Evolutionary conservation across 2,329 filamentous ascomycete species (phyloP).

Genomic region (Simplicillium aogashimaense): DNA sequence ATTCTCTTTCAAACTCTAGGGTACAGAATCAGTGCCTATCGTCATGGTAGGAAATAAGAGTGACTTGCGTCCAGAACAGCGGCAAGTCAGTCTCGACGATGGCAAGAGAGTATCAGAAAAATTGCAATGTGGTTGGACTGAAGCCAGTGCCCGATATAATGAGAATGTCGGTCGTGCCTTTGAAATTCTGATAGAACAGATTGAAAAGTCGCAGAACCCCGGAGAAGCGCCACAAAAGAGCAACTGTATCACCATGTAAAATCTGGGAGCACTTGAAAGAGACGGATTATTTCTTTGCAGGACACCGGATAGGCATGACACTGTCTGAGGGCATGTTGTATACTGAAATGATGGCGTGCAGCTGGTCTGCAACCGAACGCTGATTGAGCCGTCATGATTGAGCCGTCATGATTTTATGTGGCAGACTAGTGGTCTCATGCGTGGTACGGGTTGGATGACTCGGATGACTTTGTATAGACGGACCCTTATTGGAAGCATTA

Average conservation of each 20-base stretch:
- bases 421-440: too few relatives aligned
- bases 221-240: constrained; percentile 69
- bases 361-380: too few relatives aligned
- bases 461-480: too few relatives aligned
- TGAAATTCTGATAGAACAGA: constrained; percentile 86
- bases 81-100: constrained; percentile 79
- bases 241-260: constrained; percentile 80
- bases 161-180: constrained; percentile 90
- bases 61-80: constrained; percentile 84
- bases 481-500: too few relatives aligned
- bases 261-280: not conserved
- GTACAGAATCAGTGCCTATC: constrained; percentile 84
- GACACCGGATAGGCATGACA: too few relatives aligned
- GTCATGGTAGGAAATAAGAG: constrained; percentile 97
- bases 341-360: too few relatives aligned
- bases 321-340: too few relatives aligned
- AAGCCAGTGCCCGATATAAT: constrained; percentile 88
- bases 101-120: constrained; percentile 77
- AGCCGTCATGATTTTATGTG: too few relatives aligned
- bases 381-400: too few relatives aligned
- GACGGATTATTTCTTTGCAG: too few relatives aligned
- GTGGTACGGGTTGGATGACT: too few relatives aligned
- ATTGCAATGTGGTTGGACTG: constrained; percentile 87
- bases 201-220: constrained; percentile 90
- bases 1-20: constrained; percentile 36